Base-by-base conservation (phyloP, 176 grass and related monocot species). In the Triticum monococcum region DNA sequence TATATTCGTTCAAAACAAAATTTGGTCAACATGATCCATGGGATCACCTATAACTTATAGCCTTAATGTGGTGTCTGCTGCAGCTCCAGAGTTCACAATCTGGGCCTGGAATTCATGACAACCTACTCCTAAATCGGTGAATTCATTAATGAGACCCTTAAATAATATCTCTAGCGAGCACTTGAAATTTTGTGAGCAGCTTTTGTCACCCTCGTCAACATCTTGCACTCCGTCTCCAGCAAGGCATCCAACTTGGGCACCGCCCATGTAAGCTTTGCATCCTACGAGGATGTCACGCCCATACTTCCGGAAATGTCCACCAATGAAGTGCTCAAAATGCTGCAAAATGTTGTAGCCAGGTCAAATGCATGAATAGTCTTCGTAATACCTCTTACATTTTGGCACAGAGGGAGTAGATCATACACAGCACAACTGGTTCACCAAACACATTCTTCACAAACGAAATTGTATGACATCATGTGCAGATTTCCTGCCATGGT, bases 161-260 rank as follows among this genome's bases (percentile, higher is more conserved):
- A 88, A 87, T 16, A 86, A 22, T n/a, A 20, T 86, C 79, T 91
- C 88, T 25, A 97, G 80, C 5, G 81, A 79, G 16, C 0, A 26
- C 88, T 88, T 93, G 87, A 95, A 97, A 17, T 56, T 61, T 48
- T n/a, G 9, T 2, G 92, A 93, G 83, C 84, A 95, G 73, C 89
- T 91, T 70, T 88, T 93, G 75, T 91, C 91, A 10, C 92, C 95
- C 68, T 97, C 92, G 4, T 91, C 79, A 20, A 94, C 95, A 62
- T 97, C 89, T 45, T 97, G 87, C 60, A 92, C 89, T 25, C 90
- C 89, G 9, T 86, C 74, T 64, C 88, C 85, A 24, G 71, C 79
- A 20, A 94, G 82, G 89, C 90, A 92, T 45, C 95, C 95, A 80
- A 97, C 95, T 75, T 92, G 95, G 66, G 86, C 92, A 45, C 95